phyloP scores from a whole-genome alignment of 352 stramenopile species.

The Blastocystis sp. region DNA sequence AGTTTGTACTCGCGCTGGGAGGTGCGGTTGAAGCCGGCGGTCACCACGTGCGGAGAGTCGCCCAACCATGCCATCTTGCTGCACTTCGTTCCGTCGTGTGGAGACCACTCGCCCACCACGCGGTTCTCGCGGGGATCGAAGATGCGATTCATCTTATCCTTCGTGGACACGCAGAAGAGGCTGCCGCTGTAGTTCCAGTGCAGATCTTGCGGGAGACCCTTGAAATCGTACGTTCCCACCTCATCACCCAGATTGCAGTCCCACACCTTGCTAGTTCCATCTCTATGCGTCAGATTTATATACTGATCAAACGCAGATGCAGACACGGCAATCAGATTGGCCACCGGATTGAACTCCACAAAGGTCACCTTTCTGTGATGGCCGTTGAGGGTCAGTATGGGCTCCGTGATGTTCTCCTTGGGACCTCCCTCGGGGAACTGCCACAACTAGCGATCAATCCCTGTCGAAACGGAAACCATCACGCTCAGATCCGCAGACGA shows the following conservation, averaged over 20 bases:
- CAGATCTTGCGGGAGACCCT: constrained; percentile 84
- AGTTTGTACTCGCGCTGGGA: constrained; percentile 83
- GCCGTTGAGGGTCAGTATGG: constrained; percentile 83
- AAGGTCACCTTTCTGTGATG: constrained; percentile 90
- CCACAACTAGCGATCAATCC: constrained; percentile 83
- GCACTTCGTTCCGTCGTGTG: constrained; percentile 91
- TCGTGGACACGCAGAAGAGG: constrained; percentile 83
- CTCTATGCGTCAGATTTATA: neutral
- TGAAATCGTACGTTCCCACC: constrained; percentile 62
- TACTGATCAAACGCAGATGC: constrained; percentile 73
- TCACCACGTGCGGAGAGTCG: constrained; percentile 84
- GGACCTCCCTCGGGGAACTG: constrained; percentile 83
- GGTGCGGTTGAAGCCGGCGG: constrained; percentile 87
- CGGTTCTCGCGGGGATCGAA: constrained; percentile 79
- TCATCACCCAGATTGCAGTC: constrained; percentile 91
- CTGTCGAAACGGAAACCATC: neutral
- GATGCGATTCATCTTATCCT: constrained; percentile 93
- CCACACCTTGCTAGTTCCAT: constrained; percentile 85
- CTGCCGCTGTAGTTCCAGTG: constrained; percentile 90
- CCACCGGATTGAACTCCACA: constrained; percentile 90
- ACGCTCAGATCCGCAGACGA: constrained; percentile 10
- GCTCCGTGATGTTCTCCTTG: constrained; percentile 81
- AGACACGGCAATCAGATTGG: constrained; percentile 87
- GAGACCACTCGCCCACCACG: constrained; percentile 61
- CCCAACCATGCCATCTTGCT: constrained; percentile 90